Percentiles rank a stretch among this genome's conserved stretches.
Conservation (phyloP, 2,329 filamentous ascomycete species). For the Apiospora koreana region DNA sequence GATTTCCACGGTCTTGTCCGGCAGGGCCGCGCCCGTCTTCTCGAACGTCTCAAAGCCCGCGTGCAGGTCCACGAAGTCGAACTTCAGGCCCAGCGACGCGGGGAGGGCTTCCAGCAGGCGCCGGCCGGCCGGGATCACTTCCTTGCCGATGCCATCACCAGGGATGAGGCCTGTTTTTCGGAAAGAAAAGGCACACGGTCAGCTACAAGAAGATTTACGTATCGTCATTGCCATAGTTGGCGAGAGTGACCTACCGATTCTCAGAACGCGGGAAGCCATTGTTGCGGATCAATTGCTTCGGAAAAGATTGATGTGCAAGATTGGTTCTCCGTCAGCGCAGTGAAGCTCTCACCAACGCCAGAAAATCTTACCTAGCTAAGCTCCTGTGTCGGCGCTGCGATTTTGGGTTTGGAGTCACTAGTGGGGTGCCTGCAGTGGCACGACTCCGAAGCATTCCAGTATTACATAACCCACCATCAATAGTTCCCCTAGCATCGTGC, state of each 20-base stretch:
- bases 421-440: background rate
- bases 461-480: constrained; percentile 4
- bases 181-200: background rate
- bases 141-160: constrained; percentile 96
- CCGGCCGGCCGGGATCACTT: constrained; percentile 94
- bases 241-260: constrained; percentile 58
- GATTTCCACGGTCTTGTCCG: constrained; percentile 87
- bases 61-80: constrained; percentile 90
- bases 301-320: background rate
- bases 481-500: background rate
- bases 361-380: background rate
- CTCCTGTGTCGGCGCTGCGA: constrained; percentile 1
- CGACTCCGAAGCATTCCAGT: background rate
- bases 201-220: background rate
- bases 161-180: constrained; percentile 87
- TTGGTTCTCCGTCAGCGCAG: background rate
- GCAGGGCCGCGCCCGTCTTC: constrained; percentile 82
- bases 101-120: constrained; percentile 91
- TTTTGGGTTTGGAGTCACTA: background rate
- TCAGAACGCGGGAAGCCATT: constrained; percentile 65
- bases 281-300: constrained; percentile 34
- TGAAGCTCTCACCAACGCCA: constrained; percentile 18
- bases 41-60: constrained; percentile 95
- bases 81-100: constrained; percentile 85
- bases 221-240: background rate